Evolutionary conservation across 2,329 filamentous ascomycete genomes (phyloP).

Genomic region (Drechslerella stenobrocha): DNA sequence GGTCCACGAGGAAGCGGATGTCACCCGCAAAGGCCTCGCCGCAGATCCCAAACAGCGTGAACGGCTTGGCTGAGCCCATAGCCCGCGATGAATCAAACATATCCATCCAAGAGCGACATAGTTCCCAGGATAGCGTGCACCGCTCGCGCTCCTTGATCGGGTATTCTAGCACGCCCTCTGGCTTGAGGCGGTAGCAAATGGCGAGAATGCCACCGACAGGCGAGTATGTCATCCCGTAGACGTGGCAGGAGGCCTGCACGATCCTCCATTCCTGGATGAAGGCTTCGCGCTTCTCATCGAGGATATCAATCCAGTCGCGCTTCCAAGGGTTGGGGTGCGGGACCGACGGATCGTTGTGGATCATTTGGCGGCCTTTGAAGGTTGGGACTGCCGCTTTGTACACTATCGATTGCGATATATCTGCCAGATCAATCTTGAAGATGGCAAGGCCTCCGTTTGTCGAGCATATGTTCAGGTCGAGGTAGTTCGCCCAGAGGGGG

Average conservation of each 20-base stretch:
- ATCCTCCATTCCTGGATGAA: conserved; percentile 45
- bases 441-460: conserved; percentile 40
- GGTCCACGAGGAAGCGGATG: conserved; percentile 43
- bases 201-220: conserved; percentile 36
- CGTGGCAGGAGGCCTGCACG: conserved; percentile 36
- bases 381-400: conserved; percentile 22
- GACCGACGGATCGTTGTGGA: conserved; percentile 25
- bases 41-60: conserved; percentile 24
- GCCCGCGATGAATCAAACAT: conserved; percentile 38
- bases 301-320: conserved; percentile 41
- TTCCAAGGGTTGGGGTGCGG: conserved; percentile 26
- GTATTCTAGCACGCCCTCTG: conserved; percentile 43
- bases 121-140: conserved; percentile 40
- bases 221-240: conserved; percentile 42
- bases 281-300: conserved; percentile 33
- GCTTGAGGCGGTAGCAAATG: conserved; percentile 40
- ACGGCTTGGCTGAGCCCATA: conserved; percentile 19
- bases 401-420: conserved; percentile 23
- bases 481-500: conserved; percentile 35
- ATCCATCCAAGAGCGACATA: conserved; percentile 29
- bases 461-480: conserved; percentile 31
- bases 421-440: conserved; percentile 29
- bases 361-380: conserved; percentile 15
- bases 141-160: conserved; percentile 43
- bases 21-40: conserved; percentile 44